Percentiles rank a stretch among this genome's conserved stretches.
Conservation (phyloP, 805 yeast genomes). For the Priceomyces haplophilus region DNA sequence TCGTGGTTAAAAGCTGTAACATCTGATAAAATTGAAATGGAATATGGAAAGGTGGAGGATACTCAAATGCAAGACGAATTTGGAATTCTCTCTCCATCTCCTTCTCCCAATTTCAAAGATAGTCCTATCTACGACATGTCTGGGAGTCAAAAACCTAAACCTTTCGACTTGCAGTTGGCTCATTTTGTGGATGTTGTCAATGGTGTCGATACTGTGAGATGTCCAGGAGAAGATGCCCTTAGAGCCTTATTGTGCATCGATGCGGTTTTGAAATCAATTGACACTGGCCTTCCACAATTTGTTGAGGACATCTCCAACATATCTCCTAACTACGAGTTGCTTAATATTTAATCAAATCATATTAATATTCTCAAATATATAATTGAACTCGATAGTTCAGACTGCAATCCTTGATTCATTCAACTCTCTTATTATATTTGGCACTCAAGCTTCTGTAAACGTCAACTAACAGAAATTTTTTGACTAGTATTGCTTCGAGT, state of each 20-base stretch:
- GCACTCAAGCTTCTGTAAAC: slow-evolving; percentile 23
- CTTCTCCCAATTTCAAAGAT: slow-evolving; percentile 25
- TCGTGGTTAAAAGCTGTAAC: slow-evolving; percentile 29
- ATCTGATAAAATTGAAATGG: slow-evolving; percentile 19
- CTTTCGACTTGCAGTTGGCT: slow-evolving; percentile 38
- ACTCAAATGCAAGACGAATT: slow-evolving; percentile 8
- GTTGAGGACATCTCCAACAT: slow-evolving; percentile 21
- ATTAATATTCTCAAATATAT: neutral
- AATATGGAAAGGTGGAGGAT: slow-evolving; percentile 9
- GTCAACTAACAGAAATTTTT: slow-evolving; percentile 29
- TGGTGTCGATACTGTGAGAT: slow-evolving; percentile 26
- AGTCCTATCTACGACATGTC: slow-evolving; percentile 17
- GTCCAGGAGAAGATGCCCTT: slow-evolving; percentile 34
- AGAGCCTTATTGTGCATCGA: slow-evolving; percentile 34
- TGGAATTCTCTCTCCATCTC: slow-evolving; percentile 27
- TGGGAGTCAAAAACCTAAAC: slow-evolving; percentile 17
- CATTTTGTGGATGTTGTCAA: slow-evolving; percentile 36
- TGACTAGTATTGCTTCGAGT: slow-evolving; percentile 37
- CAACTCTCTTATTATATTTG: slow-evolving; percentile 23
- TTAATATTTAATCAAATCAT: slow-evolving; percentile 6
- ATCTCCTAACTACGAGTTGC: slow-evolving; percentile 11
- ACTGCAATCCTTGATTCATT: no score
- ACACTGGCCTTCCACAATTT: slow-evolving; percentile 27
- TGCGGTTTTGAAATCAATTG: slow-evolving; percentile 31
- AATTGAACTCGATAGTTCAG: neutral